Conservation (phyloP, 306 rosid species). For the Rosa persica region DNA sequence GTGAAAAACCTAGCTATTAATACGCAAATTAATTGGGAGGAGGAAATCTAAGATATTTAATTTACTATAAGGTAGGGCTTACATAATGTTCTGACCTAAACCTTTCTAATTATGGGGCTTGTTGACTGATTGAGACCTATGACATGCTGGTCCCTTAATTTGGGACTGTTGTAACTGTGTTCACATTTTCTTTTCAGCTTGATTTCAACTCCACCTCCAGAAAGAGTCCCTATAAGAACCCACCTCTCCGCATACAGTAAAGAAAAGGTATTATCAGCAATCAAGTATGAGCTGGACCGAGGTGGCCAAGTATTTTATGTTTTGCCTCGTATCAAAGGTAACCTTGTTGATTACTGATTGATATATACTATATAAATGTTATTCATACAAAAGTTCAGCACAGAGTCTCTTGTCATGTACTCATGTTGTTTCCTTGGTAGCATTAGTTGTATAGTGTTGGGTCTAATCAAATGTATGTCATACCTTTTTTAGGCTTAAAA, state of each 20-base stretch:
- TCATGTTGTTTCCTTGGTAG: slow-evolving; percentile 19
- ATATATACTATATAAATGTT: not conserved
- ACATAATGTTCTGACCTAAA: not conserved
- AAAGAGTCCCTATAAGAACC: slow-evolving; percentile 90
- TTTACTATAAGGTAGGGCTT: not conserved
- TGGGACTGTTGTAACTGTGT: slow-evolving; percentile 17
- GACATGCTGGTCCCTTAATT: slow-evolving; percentile 22
- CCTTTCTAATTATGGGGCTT: not conserved
- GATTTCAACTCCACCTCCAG: slow-evolving; percentile 97
- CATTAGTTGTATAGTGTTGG: slow-evolving; percentile 17
- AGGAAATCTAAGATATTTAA: too few relatives aligned
- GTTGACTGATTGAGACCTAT: slow-evolving; percentile 2
- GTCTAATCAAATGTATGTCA: not conserved
- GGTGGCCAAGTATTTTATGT: slow-evolving; percentile 93
- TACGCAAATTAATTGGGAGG: too few relatives aligned
- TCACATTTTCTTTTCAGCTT: slow-evolving; percentile 53
- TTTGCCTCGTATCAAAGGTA: slow-evolving; percentile 93
- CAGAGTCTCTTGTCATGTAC: not conserved
- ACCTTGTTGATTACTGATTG: slow-evolving; percentile 1
- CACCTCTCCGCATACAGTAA: slow-evolving; percentile 76
- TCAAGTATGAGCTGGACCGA: slow-evolving; percentile 80
- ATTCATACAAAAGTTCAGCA: not conserved
- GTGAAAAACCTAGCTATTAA: not conserved
- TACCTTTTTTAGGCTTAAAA: not conserved
- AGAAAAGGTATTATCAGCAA: slow-evolving; percentile 68